A percentile compares a stretch with the other conserved stretches of the same genome.
These are phyloP conservation scores for Xylaria intraflava DNA, from an alignment of 495 filamentous ascomycete genomes.

Conservation along the genomic window DNA sequence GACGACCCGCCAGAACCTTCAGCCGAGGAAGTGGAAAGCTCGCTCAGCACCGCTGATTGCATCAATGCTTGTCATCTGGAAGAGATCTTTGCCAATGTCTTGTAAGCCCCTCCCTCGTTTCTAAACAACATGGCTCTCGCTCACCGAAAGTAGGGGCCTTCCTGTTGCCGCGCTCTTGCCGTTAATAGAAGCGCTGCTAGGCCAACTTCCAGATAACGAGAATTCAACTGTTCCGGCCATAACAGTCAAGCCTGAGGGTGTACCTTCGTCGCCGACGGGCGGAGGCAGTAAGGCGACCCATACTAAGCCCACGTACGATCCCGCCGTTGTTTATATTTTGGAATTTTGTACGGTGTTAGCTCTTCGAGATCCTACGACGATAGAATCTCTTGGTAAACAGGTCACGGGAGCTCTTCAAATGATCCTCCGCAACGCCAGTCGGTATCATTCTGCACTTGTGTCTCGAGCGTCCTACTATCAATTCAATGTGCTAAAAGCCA, in stretches of 20 bases:
- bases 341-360: conserved; percentile 84
- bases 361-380: conserved; percentile 65
- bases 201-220: conserved; percentile 80
- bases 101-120: conserved; percentile 44
- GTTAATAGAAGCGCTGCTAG: conserved; percentile 66
- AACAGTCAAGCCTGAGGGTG: conserved; percentile 76
- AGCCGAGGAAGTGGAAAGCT: conserved; percentile 94
- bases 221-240: conserved; percentile 64
- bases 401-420: conserved; percentile 74
- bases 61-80: conserved; percentile 82
- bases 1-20: conserved; percentile 97
- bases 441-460: conserved; percentile 71
- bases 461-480: conserved; percentile 83
- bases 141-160: conserved; percentile 50
- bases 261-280: conserved; percentile 51
- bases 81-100: conserved; percentile 76
- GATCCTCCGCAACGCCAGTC: conserved; percentile 69
- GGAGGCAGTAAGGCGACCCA: conserved; percentile 42
- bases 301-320: conserved; percentile 68
- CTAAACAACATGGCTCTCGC: neutral
- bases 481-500: conserved; percentile 72
- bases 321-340: conserved; percentile 76
- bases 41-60: conserved; percentile 88
- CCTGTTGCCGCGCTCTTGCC: conserved; percentile 57
- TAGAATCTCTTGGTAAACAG: conserved; percentile 64